Base-by-base conservation (phyloP, 345 rosid genomes). In the Murraya koenigii region DNA sequence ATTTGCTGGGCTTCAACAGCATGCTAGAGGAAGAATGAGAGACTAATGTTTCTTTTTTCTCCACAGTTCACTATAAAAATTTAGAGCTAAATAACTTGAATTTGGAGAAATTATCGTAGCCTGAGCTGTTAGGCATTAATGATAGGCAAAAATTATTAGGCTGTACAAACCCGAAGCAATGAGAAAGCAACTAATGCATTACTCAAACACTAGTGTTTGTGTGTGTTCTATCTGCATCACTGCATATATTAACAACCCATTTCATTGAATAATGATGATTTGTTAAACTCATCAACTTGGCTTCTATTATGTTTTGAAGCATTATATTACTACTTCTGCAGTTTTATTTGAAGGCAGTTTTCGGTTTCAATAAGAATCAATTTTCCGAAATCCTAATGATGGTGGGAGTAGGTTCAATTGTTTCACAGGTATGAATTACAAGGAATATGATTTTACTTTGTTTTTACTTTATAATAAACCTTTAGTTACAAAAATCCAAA, bases 301-400 rank as follows among this genome's bases (percentile, higher is more conserved):
- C 60, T 17, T 19, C 66, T 56, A 35, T 71, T 65, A 20, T 62
- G 44, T 33, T 70, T 61, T 79, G 72, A 79, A n/a, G 7, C 15
- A 56, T 58, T 54, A 38, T 65, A 10, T 11, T 14, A 30, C 33
- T 70, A 11, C 59, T 23, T 39, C 9, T 75, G 79, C 85, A 85
- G 87, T 85, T 39, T 28, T 85, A 85, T 77, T 71, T 85, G 47
- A 84, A 84, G 79, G 87, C 91, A 61, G 79, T 60, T 70, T 88
- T 88, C 49, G 89, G 89, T 65, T 88, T 83, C 66, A 64, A 52
- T 82, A 88, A 86, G 87, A 78, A 86, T 66, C 91, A 86, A 58
- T 82, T 80, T 69, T 86, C 91, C 1, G 89, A 88, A 85, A 83
- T 88, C 64, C 79, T 85, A n/a, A 79, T 82, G 26, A 74, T 86